Base-by-base conservation (phyloP, 768 basidiomycete species). In the Trametes cubensis region DNA sequence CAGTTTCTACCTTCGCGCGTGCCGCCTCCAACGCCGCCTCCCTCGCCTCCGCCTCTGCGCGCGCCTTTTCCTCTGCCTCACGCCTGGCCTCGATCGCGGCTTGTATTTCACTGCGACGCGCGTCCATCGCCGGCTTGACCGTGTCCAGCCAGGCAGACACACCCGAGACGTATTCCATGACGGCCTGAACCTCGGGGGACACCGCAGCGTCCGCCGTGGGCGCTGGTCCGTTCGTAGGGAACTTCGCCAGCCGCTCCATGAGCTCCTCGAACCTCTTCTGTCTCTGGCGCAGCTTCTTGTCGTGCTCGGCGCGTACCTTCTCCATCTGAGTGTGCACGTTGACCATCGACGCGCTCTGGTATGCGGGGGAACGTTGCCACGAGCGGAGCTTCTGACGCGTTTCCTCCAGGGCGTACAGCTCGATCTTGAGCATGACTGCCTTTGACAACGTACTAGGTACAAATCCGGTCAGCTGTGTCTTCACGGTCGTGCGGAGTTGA, bases 401-500 rank as follows among this genome's bases (percentile, higher is more conserved):
- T 44, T 60, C 55, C 23, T 57, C 46, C 4, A 49, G 21, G 1
- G 30, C 26, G 14, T 13, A 15, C 34, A 65, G 28, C 20, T 65
- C 55, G 47, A 45, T 11, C 20, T 41, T 47, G 48, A 56, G 40
- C 21, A 45, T 21, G 25, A 65, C 63, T 7, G 63, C 63, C 7
- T 44, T 39, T 15, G 50, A 25, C 21, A 61, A 28, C 11, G 55
- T 39, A 15, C 53, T 59, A 20, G 21, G 15, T 4, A 48, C 14
- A 8, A 6, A 3, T 13, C 2, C 10, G 6, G 42, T 47, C 8
- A 41, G 28, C 41, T 4, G 0, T 8, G 14, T 13, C 15, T 53
- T 14, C 6, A 11, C 10, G 15, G 11, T 1, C 10, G n/a, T 6
- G 38, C 20, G 13, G 21, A 20, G 28, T 5, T 6, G 23, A 52